Conservation (phyloP, 345 rosid genomes). For the Draba incana region DNA sequence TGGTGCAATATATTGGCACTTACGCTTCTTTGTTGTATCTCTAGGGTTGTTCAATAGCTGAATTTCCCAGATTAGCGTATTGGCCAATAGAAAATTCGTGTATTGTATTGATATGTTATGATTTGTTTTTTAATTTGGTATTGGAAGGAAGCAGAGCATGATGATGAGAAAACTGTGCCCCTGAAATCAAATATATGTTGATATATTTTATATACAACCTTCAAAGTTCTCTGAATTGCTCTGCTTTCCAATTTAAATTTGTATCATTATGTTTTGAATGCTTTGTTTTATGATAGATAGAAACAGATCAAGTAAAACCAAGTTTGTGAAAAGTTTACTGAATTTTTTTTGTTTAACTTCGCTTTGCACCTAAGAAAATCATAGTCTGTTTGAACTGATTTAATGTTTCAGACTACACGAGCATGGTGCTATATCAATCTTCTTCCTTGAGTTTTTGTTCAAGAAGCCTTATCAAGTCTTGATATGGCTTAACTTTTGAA, state of each 20-base stretch:
- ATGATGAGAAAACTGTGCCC: slow-evolving; percentile 36
- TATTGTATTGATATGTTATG: not conserved
- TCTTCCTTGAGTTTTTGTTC: slow-evolving; percentile 11
- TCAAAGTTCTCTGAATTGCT: slow-evolving; percentile 50
- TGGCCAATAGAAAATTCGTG: slow-evolving; percentile 22
- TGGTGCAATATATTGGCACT: slow-evolving; percentile 42
- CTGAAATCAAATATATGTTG: slow-evolving; percentile 43
- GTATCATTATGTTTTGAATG: too few species aligned
- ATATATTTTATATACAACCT: slow-evolving; percentile 37
- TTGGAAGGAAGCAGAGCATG: slow-evolving; percentile 27
- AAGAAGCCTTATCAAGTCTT: slow-evolving; percentile 9
- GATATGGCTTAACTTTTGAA: slow-evolving; percentile 14
- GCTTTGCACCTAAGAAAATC: slow-evolving; percentile 41
- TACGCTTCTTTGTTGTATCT: slow-evolving; percentile 10
- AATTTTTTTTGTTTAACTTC: too few species aligned
- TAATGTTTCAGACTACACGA: slow-evolving; percentile 45
- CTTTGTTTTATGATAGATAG: too few species aligned
- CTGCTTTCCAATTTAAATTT: not conserved
- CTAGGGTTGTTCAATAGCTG: slow-evolving; percentile 25
- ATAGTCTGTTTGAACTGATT: slow-evolving; percentile 37
- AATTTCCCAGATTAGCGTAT: slow-evolving; percentile 21
- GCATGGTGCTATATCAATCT: slow-evolving; percentile 43
- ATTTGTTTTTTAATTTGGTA: not conserved
- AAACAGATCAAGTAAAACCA: not conserved
- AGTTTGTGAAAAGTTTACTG: not conserved